Base-by-base conservation (phyloP, 106 monocot genomes). In the Dendrobium chrysotoxum region DNA sequence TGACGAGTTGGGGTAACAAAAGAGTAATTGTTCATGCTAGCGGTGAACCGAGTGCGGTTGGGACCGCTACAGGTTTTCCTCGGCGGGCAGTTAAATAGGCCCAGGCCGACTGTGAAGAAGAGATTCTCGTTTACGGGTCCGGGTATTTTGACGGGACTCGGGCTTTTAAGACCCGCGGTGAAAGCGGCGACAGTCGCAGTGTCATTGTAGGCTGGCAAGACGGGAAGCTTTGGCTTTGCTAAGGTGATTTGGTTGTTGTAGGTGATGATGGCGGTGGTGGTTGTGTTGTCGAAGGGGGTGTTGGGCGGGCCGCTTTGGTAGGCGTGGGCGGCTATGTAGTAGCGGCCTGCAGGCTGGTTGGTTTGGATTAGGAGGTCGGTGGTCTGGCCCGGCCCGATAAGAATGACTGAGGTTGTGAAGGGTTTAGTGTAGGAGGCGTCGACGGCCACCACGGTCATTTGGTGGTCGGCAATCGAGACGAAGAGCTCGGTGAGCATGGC, bases 301-400 rank as follows among this genome's bases (percentile, higher is more conserved):
- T 72, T 79, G n/a, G 35, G 90, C 0, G 39, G 87, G 0, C 84
- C 90, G 23, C 88, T 88, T 15, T 81, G 78, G 57, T 88, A 95
- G 21, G 92, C 88, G 26, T 77, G 86, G 57, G 95, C 92, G 21
- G 90, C 95, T 17, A 95, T 81, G 90, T 95, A 95, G 88, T 88
- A 95, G 4, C 86, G 85, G 31, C 83, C 92, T 1, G 85, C 77
- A 20, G 83, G 77, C 25, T 82, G 85, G 77, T 79, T 83, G 47
- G 88, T 54, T 18, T 75, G 81, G 85, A 92, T 75, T 40, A 91
- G 84, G 68, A 88, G 86, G 68, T 90, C 88, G 20, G 90, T 88
- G 75, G 90, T 90, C 78, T 90, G 88, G 66, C 90, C 64, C 4
- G 90, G 88, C 30, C 77, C 83, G 4, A 90, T 65, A 64, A 88